Conservation (phyloP, 1,139 yeast genomes). For the Candida albicans region DNA sequence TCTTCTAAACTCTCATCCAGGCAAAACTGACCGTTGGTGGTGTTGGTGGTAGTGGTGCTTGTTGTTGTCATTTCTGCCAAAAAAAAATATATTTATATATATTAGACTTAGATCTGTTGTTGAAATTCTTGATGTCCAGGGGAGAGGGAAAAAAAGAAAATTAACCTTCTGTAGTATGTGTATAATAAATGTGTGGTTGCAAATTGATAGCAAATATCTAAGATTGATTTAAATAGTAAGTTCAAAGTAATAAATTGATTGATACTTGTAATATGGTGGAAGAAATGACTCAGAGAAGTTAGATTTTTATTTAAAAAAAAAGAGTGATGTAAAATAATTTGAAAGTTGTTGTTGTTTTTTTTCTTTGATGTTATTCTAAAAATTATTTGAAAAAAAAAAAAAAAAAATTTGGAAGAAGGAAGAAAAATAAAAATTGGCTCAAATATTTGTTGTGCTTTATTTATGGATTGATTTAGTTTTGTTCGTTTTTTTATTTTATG, state of each 20-base stretch:
- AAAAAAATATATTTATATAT: not conserved
- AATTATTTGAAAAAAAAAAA: too few species aligned
- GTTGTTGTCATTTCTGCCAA: too few species aligned
- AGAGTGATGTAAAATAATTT: too few species aligned
- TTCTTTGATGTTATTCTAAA: too few species aligned
- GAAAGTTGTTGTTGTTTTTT: too few species aligned
- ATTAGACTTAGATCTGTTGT: slow-evolving; percentile 10
- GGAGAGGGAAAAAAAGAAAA: slow-evolving; percentile 1
- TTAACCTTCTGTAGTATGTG: not conserved
- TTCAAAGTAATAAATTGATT: not conserved
- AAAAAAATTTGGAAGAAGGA: too few species aligned
- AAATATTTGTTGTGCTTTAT: too few species aligned
- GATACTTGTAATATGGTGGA: not conserved
- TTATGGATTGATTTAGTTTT: too few species aligned
- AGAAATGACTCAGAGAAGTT: not conserved
- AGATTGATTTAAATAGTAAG: not conserved
- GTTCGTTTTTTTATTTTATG: too few species aligned
- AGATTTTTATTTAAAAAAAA: too few species aligned
- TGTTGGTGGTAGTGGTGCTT: not conserved
- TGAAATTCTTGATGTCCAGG: not conserved
- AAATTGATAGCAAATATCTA: not conserved
- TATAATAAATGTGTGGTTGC: slow-evolving; percentile 1
- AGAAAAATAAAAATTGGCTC: too few species aligned
- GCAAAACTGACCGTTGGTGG: not conserved
- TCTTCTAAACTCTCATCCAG: slow-evolving; percentile 31